Base-by-base conservation (phyloP, 345 rosid genomes). In the Xanthoceras sorbifolium region DNA sequence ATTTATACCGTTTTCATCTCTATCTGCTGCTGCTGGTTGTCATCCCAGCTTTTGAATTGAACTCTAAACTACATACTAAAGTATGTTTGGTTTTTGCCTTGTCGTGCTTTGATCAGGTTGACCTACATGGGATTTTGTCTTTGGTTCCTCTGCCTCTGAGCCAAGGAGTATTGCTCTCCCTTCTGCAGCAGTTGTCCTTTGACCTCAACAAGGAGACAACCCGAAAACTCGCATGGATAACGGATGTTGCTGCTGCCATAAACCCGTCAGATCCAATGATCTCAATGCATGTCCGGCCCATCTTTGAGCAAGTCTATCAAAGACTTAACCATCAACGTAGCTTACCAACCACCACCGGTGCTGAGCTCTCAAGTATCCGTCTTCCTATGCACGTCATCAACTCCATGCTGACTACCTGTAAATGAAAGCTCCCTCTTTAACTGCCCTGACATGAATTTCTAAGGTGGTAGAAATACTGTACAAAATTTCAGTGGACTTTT, bases 131-230 rank as follows among this genome's bases (percentile, higher is more conserved):
- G 48, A 81, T 96, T 9, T 61, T 96, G 68, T 74, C 87, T 2
- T 79, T 83, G 80, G 77, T 71, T 54, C 97, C 97, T 10, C 82
- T 84, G 25, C 97, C 97, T 0, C 74, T 96, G 78, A 92, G 94
- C 90, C 99, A 91, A 86, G 94, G 99, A 44, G 97, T 93, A 20
- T 82, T 96, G 6, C 91, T 93, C 9, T 86, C 94, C 10, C 91
- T 96, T 29, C 85, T 96, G 70, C 99, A 93, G 81, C 99, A 93
- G 66, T 80, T 96, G 79, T 89, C 97, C 15, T 91, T 90, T 14
- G 98, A 93, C 81, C 71, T 96, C 31, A 81, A 74, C 85, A 92
- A 86, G 17, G 97, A 96, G 67, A 84, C 85, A 1, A 44, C 90
- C 23, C 82, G 76, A 63, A 96, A 93, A 84, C 86, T 92, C 1